Evolutionary conservation across 1,284 basidiomycete species (phyloP).

Genomic region (Vanrija sp.): DNA sequence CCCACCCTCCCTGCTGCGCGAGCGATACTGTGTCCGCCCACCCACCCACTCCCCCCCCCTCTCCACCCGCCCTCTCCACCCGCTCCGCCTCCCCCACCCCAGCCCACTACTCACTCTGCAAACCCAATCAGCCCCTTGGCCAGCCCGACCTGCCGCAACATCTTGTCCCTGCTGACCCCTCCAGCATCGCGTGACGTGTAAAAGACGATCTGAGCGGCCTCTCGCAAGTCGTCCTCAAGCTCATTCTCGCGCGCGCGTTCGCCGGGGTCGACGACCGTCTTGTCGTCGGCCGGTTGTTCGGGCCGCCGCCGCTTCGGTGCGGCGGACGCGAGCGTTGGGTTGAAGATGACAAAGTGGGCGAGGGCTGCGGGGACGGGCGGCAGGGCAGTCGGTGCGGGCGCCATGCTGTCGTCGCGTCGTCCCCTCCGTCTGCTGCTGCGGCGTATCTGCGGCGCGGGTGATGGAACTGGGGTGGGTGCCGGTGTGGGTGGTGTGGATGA

Average conservation of each 20-base stretch:
- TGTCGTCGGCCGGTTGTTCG: no score
- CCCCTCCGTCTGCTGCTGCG: not conserved
- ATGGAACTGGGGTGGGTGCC: no score
- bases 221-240: slow-evolving; percentile 39
- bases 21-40: no score
- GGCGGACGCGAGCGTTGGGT: slow-evolving; percentile 24
- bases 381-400: not conserved
- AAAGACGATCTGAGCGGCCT: slow-evolving; percentile 44
- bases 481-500: not conserved
- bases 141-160: slow-evolving; percentile 44
- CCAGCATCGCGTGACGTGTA: slow-evolving; percentile 37
- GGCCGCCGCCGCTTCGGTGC: not conserved
- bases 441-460: no score
- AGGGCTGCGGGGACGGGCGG: slow-evolving; percentile 17
- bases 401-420: slow-evolving; percentile 1
- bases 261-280: not conserved
- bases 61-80: not conserved
- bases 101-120: slow-evolving; percentile 37
- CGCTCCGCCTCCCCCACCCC: no score
- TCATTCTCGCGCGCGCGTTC: slow-evolving; percentile 28
- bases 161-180: slow-evolving; percentile 38
- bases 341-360: slow-evolving; percentile 45
- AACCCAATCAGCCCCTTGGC: slow-evolving; percentile 45
- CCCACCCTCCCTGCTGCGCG: no score
- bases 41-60: not conserved